Percentiles rank a stretch among this genome's conserved stretches.
Conservation (phyloP, 2,329 filamentous ascomycete species). For the Furcasterigmium furcatum region DNA sequence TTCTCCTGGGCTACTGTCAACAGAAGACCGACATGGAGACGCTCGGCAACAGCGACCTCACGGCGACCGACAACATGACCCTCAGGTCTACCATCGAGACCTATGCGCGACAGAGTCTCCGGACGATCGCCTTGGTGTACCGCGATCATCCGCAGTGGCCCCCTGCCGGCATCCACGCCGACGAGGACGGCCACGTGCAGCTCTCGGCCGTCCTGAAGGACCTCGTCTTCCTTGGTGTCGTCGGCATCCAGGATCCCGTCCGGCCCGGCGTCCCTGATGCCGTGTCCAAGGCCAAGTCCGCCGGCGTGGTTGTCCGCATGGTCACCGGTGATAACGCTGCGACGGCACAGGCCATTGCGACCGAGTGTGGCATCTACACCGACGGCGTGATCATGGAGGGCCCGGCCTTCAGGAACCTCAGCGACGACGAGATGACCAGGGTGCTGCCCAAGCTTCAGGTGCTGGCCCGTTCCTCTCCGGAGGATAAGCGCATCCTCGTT, state of each 20-base stretch:
- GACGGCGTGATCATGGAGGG: constrained; percentile 60
- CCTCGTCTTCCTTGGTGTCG: constrained; percentile 39
- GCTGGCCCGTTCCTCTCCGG: constrained; percentile 65
- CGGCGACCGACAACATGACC: constrained; percentile 22
- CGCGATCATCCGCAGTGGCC: constrained; percentile 67
- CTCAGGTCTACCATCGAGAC: constrained; percentile 27
- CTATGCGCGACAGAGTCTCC: constrained; percentile 65
- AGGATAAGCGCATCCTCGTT: constrained; percentile 66
- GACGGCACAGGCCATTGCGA: constrained; percentile 46
- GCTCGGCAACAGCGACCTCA: constrained; percentile 21
- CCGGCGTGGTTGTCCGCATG: constrained; percentile 41
- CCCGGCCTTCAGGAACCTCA: constrained; percentile 51
- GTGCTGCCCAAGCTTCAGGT: constrained; percentile 51
- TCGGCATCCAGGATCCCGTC: constrained; percentile 13
- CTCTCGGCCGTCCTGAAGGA: constrained; percentile 36
- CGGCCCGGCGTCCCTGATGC: constrained; percentile 13
- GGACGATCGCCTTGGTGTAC: constrained; percentile 64
- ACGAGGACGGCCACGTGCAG: constrained; percentile 50
- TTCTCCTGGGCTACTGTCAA: constrained; percentile 40
- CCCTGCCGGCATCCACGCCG: constrained; percentile 58
- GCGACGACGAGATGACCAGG: constrained; percentile 42
- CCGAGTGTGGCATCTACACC: constrained; percentile 52
- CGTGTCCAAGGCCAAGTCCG: constrained; percentile 7
- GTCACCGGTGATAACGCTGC: constrained; percentile 41
- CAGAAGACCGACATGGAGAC: constrained; percentile 43